Percentiles rank a stretch among this genome's conserved stretches.
These are phyloP conservation scores for Diaporthe caulivora DNA, from an alignment of 2,329 filamentous ascomycete genomes.

Conservation along the genomic window DNA sequence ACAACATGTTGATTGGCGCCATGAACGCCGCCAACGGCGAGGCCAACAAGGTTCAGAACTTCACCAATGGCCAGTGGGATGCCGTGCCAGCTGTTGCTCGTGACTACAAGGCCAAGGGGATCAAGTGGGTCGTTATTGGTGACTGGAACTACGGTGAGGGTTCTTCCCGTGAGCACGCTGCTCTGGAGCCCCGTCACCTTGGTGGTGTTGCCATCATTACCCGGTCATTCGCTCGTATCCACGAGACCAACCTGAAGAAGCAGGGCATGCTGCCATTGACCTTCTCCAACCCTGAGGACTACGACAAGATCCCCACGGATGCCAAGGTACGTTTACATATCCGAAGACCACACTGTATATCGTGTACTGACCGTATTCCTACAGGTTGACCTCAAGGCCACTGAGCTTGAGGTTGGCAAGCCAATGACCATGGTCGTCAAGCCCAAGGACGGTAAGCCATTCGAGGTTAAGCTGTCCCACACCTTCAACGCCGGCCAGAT, in stretches of 20 bases:
- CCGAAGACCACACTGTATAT: background rate
- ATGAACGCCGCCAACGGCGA: slow-evolving; percentile 96
- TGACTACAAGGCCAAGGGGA: slow-evolving; percentile 97
- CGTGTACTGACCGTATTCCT: background rate
- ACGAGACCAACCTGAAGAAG: slow-evolving; percentile 99
- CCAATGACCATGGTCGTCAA: slow-evolving; percentile 92
- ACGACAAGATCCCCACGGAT: slow-evolving; percentile 94
- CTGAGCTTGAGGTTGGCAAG: slow-evolving; percentile 91
- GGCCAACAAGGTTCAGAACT: slow-evolving; percentile 98
- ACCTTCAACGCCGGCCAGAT: slow-evolving; percentile 99
- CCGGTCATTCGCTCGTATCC: slow-evolving; percentile 96
- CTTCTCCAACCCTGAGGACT: slow-evolving; percentile 94
- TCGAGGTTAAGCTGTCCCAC: slow-evolving; percentile 87
- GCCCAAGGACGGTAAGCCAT: slow-evolving; percentile 85
- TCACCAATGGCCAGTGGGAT: slow-evolving; percentile 84
- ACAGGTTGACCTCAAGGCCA: slow-evolving; percentile 84
- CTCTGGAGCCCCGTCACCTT: slow-evolving; percentile 96
- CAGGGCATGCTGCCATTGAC: slow-evolving; percentile 99
- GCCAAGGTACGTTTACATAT: slow-evolving; percentile 73
- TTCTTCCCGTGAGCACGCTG: slow-evolving; percentile 96
- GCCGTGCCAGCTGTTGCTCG: slow-evolving; percentile 93
- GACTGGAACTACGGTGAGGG: slow-evolving; percentile 99
- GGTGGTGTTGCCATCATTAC: slow-evolving; percentile 97
- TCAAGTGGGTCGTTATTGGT: slow-evolving; percentile 96
- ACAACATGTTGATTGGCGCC: slow-evolving; percentile 99